Percentiles rank a stretch among this genome's conserved stretches.
Conservation (phyloP, 345 rosid genomes). For the Zanthoxylum bungeanum region DNA sequence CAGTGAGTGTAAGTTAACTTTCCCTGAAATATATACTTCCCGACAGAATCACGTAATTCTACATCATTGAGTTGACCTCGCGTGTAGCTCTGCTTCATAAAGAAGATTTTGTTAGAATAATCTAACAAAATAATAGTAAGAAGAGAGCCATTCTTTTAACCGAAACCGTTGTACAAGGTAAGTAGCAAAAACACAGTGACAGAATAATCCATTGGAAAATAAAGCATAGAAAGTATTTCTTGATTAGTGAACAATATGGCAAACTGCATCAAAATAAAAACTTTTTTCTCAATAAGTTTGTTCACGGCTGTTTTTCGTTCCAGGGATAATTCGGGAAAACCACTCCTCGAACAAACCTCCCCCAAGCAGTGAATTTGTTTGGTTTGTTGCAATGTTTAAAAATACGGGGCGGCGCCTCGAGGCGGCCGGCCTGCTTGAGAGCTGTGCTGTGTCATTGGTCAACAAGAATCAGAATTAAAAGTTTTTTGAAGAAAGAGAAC, state of each 20-base stretch:
- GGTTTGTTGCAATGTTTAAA: too few species aligned
- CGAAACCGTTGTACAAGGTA: too few species aligned
- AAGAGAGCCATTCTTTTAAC: background rate
- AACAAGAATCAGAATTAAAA: too few species aligned
- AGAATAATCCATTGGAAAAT: background rate
- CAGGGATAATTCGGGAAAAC: too few species aligned
- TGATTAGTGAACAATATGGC: background rate
- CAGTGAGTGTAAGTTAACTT: conserved; percentile 73
- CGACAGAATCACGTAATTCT: conserved; percentile 45
- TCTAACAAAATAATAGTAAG: background rate
- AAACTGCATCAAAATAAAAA: background rate
- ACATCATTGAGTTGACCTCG: conserved; percentile 50
- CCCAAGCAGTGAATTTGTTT: too few species aligned
- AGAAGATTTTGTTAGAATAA: conserved; percentile 8
- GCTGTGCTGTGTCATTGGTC: too few species aligned
- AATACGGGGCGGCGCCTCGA: too few species aligned
- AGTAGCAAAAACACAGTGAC: conserved; percentile 1
- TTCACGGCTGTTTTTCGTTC: too few species aligned
- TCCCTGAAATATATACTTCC: conserved; percentile 70
- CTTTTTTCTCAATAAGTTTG: too few species aligned
- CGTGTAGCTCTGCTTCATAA: conserved; percentile 54
- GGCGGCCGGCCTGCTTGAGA: too few species aligned
- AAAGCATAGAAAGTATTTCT: background rate
- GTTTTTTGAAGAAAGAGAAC: too few species aligned
- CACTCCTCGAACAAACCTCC: too few species aligned